phyloP scores from a whole-genome alignment of 2,329 filamentous ascomycete genomes.

The Apiospora hydei region DNA sequence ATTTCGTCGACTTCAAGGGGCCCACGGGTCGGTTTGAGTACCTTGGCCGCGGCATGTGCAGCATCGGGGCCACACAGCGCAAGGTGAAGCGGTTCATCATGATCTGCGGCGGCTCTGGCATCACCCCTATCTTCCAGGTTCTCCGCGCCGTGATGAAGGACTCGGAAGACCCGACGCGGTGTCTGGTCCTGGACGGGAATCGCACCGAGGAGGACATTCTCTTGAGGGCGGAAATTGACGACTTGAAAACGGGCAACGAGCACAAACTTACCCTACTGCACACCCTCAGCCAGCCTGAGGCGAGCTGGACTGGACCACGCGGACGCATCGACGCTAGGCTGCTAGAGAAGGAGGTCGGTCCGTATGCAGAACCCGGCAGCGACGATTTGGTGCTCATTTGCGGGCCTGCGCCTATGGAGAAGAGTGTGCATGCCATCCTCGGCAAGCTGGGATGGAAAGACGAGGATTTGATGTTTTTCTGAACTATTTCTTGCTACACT shows the following conservation, averaged over 20 bases:
- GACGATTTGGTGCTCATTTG: constrained; percentile 77
- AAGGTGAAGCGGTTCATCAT: constrained; percentile 76
- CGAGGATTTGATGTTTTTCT: constrained; percentile 80
- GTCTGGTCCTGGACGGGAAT: constrained; percentile 82
- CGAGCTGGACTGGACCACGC: constrained; percentile 70
- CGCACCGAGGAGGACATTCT: constrained; percentile 82
- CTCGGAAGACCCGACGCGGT: constrained; percentile 67
- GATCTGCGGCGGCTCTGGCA: constrained; percentile 88
- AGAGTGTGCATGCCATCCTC: constrained; percentile 58
- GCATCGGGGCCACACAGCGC: constrained; percentile 63
- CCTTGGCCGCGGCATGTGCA: constrained; percentile 69
- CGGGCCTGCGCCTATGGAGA: constrained; percentile 79
- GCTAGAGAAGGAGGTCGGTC: constrained; percentile 64
- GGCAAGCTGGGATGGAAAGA: constrained; percentile 72
- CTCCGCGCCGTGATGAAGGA: constrained; percentile 77
- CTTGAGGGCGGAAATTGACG: constrained; percentile 75
- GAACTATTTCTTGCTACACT: not conserved
- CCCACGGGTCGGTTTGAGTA: constrained; percentile 89
- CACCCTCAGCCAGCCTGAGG: constrained; percentile 69
- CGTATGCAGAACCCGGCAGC: constrained; percentile 44
- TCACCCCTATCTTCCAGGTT: constrained; percentile 91
- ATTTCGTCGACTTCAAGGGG: constrained; percentile 84
- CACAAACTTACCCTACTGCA: constrained; percentile 71
- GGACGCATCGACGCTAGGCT: constrained; percentile 73
- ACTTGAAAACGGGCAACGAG: constrained; percentile 59